Percentiles rank a stretch among this genome's conserved stretches.
Conservation (phyloP, 75 land plant species). For the Sequoiadendron giganteum region DNA sequence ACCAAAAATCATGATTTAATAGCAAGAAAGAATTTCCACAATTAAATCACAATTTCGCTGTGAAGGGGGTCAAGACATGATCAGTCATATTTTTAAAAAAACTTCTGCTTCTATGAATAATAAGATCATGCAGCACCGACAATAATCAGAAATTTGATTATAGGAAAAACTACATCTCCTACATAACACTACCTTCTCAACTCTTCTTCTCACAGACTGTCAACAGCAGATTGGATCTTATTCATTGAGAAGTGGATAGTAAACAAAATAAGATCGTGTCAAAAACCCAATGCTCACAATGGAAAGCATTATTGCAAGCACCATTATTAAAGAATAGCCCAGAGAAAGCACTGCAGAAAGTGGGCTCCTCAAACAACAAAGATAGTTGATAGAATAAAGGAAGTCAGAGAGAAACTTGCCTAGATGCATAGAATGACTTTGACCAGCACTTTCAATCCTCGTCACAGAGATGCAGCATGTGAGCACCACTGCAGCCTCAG, state of each 20-base stretch:
- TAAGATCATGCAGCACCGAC: too few species aligned
- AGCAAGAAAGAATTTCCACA: too few species aligned
- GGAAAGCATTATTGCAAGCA: conserved; percentile 70
- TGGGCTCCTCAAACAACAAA: conserved; percentile 78
- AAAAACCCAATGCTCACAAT: conserved; percentile 81
- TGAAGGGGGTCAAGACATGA: too few species aligned
- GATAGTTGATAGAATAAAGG: conserved; percentile 76
- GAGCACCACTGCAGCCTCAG: too few species aligned
- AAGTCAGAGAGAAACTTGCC: conserved; percentile 62
- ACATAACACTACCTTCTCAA: neutral
- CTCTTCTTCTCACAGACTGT: neutral
- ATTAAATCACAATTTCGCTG: too few species aligned
- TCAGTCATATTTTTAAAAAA: too few species aligned
- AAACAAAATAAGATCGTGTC: conserved; percentile 73
- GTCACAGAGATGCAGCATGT: too few species aligned
- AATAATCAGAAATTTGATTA: neutral
- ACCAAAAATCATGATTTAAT: too few species aligned
- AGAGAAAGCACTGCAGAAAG: conserved; percentile 77
- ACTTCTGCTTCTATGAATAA: too few species aligned
- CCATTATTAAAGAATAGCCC: conserved; percentile 76
- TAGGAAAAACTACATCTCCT: neutral
- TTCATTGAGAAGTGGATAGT: conserved; percentile 84
- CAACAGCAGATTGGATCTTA: conserved; percentile 65
- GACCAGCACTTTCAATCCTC: too few species aligned
- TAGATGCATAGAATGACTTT: too few species aligned